Base-by-base conservation (phyloP, 176 grass and related monocot genomes). In the bread wheat (Triticum aestivum) region DNA sequence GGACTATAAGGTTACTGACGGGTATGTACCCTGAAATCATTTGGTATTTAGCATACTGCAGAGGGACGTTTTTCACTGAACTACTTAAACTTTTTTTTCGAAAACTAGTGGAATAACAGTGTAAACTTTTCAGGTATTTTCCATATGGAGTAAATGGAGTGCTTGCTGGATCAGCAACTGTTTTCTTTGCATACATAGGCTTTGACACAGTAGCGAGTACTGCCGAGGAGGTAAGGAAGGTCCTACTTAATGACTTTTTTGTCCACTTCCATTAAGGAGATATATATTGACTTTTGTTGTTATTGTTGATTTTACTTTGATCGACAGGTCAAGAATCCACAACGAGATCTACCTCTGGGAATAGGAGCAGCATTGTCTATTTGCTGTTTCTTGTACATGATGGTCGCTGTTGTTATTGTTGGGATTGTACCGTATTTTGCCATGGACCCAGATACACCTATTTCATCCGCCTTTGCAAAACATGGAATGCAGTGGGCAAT, bases 151-250 rank as follows among this genome's bases (percentile, higher is more conserved):
- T 99, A 63, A 96, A 99, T 87, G 97, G 94, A 87, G 89, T 94
- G 89, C 89, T 99, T 91, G 92, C 92, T 71, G 97, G 97, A 72
- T 96, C 97, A 65, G 94, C 90, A 91, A 99, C 97, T 27, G 92
- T 99, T 84, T 99, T 99, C 92, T 99, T 99, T 92, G 92, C 94
- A 83, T 96, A 93, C 77, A 99, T 99, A 41, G 97, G 97, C 44
- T 96, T 99, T 59, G 97, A 99, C 87, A 86, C 87, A 61, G 94
- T 99, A 84, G 92, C 97, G 68, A 99, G 94, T 75, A 96, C 97
- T 78, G 97, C 94, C 82, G 97, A 99, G 88, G 97, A 99, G 94
- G 94, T 99, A 77, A 61, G 21, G 83, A 67, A 66, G 15, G n/a
- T 42, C 63, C 51, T 67, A 77, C 34, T 20, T 15, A 11, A 21